Evolutionary conservation across 345 rosid genomes (phyloP).

Genomic region (Anastatica hierochuntica): DNA sequence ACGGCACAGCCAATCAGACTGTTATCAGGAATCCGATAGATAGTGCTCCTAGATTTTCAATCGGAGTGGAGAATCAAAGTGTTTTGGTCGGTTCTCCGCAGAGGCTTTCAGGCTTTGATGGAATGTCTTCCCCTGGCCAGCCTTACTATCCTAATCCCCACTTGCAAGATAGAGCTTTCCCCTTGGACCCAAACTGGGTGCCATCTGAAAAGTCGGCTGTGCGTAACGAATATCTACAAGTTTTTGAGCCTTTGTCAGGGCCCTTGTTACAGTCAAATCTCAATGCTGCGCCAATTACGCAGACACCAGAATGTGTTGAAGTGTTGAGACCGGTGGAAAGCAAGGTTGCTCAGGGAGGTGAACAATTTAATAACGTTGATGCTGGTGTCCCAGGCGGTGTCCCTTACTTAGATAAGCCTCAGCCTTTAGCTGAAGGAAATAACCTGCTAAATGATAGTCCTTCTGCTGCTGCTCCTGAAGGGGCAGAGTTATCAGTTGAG

Average conservation of each 20-base stretch:
- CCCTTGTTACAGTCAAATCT: constrained; percentile 19
- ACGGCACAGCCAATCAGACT: constrained; percentile 42
- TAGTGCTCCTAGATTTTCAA: constrained; percentile 35
- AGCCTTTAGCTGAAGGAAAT: constrained; percentile 16
- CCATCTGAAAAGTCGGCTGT: constrained; percentile 26
- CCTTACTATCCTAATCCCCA: constrained; percentile 28
- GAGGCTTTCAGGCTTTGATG: constrained; percentile 48
- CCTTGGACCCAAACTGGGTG: constrained; percentile 26
- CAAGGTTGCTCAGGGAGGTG: constrained; percentile 27
- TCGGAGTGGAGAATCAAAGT: constrained; percentile 41
- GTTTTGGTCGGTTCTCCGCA: constrained; percentile 42
- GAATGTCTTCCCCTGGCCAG: constrained; percentile 31
- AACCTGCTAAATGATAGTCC: constrained; percentile 29
- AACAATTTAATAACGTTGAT: constrained; percentile 22
- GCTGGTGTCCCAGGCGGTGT: constrained; percentile 14
- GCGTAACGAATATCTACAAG: constrained; percentile 26
- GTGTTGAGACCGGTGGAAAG: constrained; percentile 30
- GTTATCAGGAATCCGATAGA: constrained; percentile 39
- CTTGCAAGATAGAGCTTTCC: constrained; percentile 28
- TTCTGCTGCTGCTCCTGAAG: constrained; percentile 29
- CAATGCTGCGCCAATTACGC: constrained; percentile 12
- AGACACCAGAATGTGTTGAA: constrained; percentile 20
- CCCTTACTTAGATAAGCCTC: constrained; percentile 23
- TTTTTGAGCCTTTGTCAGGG: constrained; percentile 29
- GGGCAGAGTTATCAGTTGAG: constrained; percentile 36